phyloP scores from a whole-genome alignment of 805 yeast genomes.

The Hanseniaspora lachancei region DNA sequence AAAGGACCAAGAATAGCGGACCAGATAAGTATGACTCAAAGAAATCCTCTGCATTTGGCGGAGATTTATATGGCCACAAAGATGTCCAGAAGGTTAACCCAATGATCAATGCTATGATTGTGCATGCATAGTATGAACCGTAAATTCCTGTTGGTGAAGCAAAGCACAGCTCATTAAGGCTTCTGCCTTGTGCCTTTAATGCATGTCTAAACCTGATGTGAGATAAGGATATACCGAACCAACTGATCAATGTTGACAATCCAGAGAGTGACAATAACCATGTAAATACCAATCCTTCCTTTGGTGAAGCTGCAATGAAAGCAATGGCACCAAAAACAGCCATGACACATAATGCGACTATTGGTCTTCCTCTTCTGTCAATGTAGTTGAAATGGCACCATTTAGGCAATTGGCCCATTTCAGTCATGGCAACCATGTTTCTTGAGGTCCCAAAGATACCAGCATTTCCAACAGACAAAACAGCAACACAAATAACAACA shows the following conservation, averaged over 20 bases:
- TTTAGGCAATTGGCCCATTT: constrained; percentile 53
- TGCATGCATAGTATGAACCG: not conserved
- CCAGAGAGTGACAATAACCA: constrained; percentile 46
- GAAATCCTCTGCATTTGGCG: not conserved
- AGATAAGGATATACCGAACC: constrained; percentile 47
- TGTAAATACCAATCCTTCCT: constrained; percentile 37
- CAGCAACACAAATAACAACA: constrained; percentile 53
- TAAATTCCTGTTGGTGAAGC: constrained; percentile 48
- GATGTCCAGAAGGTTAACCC: not conserved
- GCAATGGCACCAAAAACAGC: constrained; percentile 44
- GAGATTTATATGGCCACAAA: not conserved
- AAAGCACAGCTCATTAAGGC: constrained; percentile 52
- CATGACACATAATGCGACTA: constrained; percentile 47
- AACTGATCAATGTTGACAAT: constrained; percentile 46
- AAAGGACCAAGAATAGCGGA: constrained; percentile 19
- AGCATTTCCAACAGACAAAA: constrained; percentile 51
- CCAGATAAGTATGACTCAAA: not conserved
- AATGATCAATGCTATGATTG: not conserved
- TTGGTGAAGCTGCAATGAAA: constrained; percentile 38
- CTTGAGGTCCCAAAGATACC: constrained; percentile 60
- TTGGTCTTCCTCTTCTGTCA: constrained; percentile 68
- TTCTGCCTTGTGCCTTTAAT: constrained; percentile 50
- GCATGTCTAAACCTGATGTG: constrained; percentile 57
- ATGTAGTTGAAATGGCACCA: constrained; percentile 47
- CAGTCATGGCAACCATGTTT: constrained; percentile 54